Evolutionary conservation across 139 green algal genomes (phyloP), one percentile per base, ranked within the genome.

Genomic region (Microglena sp.): DNA sequence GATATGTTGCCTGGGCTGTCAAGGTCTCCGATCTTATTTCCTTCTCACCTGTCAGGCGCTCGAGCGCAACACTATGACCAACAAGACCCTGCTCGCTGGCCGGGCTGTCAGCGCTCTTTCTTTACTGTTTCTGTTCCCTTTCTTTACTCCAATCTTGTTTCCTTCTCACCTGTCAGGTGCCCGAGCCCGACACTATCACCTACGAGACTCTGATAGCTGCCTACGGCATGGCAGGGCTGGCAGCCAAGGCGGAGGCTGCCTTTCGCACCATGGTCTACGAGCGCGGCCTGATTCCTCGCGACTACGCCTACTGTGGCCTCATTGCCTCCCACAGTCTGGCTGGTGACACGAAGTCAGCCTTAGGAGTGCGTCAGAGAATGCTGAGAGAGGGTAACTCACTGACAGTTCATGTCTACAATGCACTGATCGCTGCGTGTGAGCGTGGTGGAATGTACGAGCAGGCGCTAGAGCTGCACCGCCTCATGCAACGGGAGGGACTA

Each of bases 371-470:
- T 1, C 26, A 69, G 8, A 78, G 83, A 33, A 80, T 84, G 71
- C 34, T n/a, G n/a, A n/a, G n/a, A n/a, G n/a, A n/a, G n/a, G n/a
- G n/a, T n/a, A n/a, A n/a, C n/a, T n/a, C n/a, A n/a, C n/a, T n/a
- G 1, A 55, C 74, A 2, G 82, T 94, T 32, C 82, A 91, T 59
- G 80, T 93, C 8, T 95, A 87, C 82, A 95, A 95, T 63, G 84
- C 89, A 1, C 70, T 93, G 30, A 79, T 95, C 18, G 89, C 89
- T 11, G 87, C 85, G 2, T 89, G 80, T 53, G 87, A 95, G 67
- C 77, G 87, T 29, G 82, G 72, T 0, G 74, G 81, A 5, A 73
- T n/a, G n/a, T 62, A 65, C 27, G 28, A 76, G 68, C 7, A 5
- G 2, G 64, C 59, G 11, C 68, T 80, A 24, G 46, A 67, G 64